Percentiles rank a stretch among this genome's conserved stretches.
Conservation (phyloP, 2,329 filamentous ascomycete species). For the Leptographium flavum region DNA sequence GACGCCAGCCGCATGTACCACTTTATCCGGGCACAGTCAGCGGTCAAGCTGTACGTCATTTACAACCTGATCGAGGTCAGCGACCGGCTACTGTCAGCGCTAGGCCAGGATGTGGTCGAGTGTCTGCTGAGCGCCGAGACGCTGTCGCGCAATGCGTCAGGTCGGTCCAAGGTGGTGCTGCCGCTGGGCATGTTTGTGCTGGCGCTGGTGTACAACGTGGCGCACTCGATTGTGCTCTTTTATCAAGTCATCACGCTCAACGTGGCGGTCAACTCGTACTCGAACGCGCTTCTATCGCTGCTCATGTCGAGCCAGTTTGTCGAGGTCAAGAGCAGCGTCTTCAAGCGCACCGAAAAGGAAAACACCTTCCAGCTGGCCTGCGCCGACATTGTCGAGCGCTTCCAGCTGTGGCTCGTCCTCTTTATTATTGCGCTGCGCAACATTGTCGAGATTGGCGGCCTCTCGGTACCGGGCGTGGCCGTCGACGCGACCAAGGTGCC, state of each 20-base stretch:
- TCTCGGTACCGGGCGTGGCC: slow-evolving; percentile 47
- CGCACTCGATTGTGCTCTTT: slow-evolving; percentile 78
- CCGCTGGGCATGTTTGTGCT: slow-evolving; percentile 86
- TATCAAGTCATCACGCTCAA: slow-evolving; percentile 97
- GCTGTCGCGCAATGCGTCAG: slow-evolving; percentile 71
- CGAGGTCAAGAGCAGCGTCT: slow-evolving; percentile 95
- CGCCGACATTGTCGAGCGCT: slow-evolving; percentile 90
- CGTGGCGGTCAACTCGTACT: slow-evolving; percentile 96
- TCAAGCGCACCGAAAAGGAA: slow-evolving; percentile 98
- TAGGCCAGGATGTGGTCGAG: slow-evolving; percentile 92
- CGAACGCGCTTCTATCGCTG: slow-evolving; percentile 82
- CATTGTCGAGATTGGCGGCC: slow-evolving; percentile 83
- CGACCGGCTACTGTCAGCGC: slow-evolving; percentile 75
- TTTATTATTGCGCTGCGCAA: slow-evolving; percentile 93
- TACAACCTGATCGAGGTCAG: slow-evolving; percentile 94
- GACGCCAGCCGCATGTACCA: slow-evolving; percentile 98
- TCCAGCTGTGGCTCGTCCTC: slow-evolving; percentile 95
- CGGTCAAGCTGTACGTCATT: slow-evolving; percentile 97
- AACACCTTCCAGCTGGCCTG: slow-evolving; percentile 94
- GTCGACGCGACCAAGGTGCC: slow-evolving; percentile 40
- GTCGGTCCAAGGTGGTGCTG: slow-evolving; percentile 77
- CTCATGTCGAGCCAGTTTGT: slow-evolving; percentile 97
- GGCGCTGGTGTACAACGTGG: slow-evolving; percentile 73
- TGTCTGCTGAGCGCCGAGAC: slow-evolving; percentile 91
- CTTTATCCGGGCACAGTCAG: slow-evolving; percentile 86